These are phyloP conservation scores for Aurinia saxatilis DNA, from an alignment of 345 rosid species.

Conservation along the genomic window DNA sequence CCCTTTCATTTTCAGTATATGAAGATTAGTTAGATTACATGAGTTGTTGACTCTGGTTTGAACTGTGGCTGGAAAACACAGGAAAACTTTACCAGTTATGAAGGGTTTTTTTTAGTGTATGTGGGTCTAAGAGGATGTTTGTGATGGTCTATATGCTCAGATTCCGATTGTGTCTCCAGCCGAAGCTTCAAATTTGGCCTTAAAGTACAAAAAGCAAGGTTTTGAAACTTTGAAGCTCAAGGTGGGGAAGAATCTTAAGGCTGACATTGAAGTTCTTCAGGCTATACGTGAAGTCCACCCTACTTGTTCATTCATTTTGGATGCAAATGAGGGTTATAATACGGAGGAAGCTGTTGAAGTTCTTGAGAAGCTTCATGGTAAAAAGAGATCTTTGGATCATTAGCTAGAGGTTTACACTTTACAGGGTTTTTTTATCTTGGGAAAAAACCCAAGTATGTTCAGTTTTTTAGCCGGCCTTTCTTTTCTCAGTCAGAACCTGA, in stretches of 20 bases:
- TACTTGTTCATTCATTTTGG: constrained; percentile 73
- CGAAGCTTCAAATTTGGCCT: constrained; percentile 75
- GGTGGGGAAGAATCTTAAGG: constrained; percentile 74
- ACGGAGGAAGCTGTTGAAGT: constrained; percentile 74
- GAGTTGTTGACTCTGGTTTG: too few relatives aligned
- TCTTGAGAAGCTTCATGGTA: constrained; percentile 72
- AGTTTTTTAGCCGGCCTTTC: neutral
- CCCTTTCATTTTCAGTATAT: neutral
- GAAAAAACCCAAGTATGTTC: neutral
- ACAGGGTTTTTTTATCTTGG: neutral
- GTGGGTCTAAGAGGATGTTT: constrained; percentile 4
- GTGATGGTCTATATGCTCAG: constrained; percentile 32
- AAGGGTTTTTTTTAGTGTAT: neutral
- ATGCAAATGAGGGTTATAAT: constrained; percentile 91
- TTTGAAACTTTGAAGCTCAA: constrained; percentile 85
- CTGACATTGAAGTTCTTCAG: constrained; percentile 75
- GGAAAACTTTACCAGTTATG: neutral
- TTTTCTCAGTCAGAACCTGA: neutral
- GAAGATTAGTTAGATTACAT: neutral
- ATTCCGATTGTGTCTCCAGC: constrained; percentile 83
- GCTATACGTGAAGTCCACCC: constrained; percentile 78
- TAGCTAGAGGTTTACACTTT: neutral
- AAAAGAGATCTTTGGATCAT: constrained; percentile 6
- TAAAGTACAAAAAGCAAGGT: constrained; percentile 59
- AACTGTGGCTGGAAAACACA: neutral